These are phyloP conservation scores for Simmondsia chinensis DNA, from an alignment of 148 eudicot species.

Conservation along the genomic window DNA sequence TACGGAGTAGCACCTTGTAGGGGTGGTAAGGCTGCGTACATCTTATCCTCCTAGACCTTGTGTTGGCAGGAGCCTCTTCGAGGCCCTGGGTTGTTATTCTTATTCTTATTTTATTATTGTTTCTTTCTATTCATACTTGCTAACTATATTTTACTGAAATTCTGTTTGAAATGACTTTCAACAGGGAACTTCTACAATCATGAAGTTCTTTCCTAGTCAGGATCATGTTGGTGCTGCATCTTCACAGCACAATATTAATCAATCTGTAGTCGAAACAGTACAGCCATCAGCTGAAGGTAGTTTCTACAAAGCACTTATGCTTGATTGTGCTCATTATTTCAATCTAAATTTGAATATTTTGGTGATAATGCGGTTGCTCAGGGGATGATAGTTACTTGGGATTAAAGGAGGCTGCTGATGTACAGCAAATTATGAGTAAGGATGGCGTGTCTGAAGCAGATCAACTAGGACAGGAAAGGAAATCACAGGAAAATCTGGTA, in stretches of 20 bases:
- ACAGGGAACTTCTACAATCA: constrained; percentile 63
- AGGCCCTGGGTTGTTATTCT: too few relatives aligned
- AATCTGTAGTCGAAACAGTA: neutral
- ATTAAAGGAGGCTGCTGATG: too few relatives aligned
- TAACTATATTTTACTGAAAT: neutral
- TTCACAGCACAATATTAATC: constrained; percentile 6
- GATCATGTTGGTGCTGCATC: constrained; percentile 3
- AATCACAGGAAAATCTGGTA: neutral
- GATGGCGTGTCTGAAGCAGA: neutral
- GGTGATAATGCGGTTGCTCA: too few relatives aligned
- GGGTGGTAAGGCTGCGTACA: too few relatives aligned
- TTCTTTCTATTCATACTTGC: too few relatives aligned
- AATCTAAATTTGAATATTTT: too few relatives aligned
- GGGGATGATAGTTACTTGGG: too few relatives aligned
- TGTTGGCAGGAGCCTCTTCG: too few relatives aligned
- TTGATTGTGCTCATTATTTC: neutral
- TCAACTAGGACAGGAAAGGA: constrained; percentile 1
- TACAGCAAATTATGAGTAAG: too few relatives aligned
- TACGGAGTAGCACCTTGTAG: too few relatives aligned
- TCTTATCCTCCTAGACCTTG: too few relatives aligned
- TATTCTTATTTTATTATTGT: too few relatives aligned
- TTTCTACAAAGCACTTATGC: neutral
- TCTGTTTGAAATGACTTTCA: constrained; percentile 13
- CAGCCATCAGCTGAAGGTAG: constrained; percentile 19
- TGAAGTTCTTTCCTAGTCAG: constrained; percentile 29